A percentile compares a stretch with the other conserved stretches of the same genome.
phyloP scores from a whole-genome alignment of 2,329 filamentous ascomycete species.

The Reticulascus tulasneorum region DNA sequence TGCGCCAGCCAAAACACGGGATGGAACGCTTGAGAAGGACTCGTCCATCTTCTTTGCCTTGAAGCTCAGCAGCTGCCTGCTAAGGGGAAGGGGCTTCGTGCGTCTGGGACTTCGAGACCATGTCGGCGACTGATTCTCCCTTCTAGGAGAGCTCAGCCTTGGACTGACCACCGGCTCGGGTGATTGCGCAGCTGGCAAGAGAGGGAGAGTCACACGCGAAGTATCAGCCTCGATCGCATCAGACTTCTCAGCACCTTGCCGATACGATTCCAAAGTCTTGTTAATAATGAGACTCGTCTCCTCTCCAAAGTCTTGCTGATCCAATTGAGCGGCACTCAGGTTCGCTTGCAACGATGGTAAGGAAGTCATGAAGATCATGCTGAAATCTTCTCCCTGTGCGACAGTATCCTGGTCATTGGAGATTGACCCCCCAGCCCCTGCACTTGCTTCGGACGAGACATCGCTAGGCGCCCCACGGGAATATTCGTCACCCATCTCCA shows the following conservation, averaged over 20 bases:
- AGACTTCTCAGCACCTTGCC: conserved; percentile 26
- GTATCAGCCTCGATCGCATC: conserved; percentile 9
- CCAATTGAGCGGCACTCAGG: conserved; percentile 28
- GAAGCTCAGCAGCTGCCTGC: conserved; percentile 26
- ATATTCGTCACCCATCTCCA: conserved; percentile 11
- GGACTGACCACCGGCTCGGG: background rate
- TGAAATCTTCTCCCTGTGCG: conserved; percentile 51
- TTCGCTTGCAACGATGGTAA: conserved; percentile 46
- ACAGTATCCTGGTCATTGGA: conserved; percentile 35
- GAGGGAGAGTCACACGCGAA: conserved; percentile 6
- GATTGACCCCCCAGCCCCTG: conserved; percentile 17
- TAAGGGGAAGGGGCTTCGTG: conserved; percentile 26
- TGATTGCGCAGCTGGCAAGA: background rate
- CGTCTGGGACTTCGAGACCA: conserved; percentile 32
- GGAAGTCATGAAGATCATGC: conserved; percentile 56
- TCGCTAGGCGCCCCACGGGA: conserved; percentile 8
- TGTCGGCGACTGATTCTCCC: conserved; percentile 18
- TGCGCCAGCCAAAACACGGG: conserved; percentile 25
- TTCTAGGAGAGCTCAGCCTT: conserved; percentile 1
- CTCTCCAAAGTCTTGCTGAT: conserved; percentile 47
- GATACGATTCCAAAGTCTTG: conserved; percentile 47
- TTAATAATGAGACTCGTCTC: conserved; percentile 55
- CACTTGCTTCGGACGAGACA: conserved; percentile 7
- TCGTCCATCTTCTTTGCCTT: conserved; percentile 27
- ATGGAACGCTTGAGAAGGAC: conserved; percentile 31